Base-by-base conservation (phyloP, 202 grass and related monocot species). In the Setaria italica region DNA sequence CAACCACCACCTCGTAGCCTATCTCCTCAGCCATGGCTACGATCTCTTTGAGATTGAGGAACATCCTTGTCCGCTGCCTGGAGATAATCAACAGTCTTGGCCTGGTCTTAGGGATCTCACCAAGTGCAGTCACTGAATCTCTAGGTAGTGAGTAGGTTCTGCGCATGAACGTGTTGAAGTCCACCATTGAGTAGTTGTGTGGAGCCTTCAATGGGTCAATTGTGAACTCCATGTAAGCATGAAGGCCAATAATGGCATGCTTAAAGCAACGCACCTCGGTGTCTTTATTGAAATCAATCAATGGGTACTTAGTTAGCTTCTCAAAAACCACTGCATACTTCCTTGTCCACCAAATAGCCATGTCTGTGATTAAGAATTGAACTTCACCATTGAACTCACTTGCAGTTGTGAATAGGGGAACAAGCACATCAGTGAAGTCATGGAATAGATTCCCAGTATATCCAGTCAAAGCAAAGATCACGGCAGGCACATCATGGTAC, bases 401-500 rank as follows among this genome's bases (percentile, higher is more conserved):
- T 39, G 95, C 87, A 2, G 95, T 93, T 0, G 91, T 85, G 89
- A 97, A 97, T 48, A 97, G 87, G 14, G 95, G 95, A 20, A 97
- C 90, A 43, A 97, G 87, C 67, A 94, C 81, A 74, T 97, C 95
- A 0, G 87, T 95, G 85, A 93, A 97, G 82, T 94, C 95, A 68
- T 97, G 95, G 77, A 94, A 97, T 25, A 92, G 81, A 76, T 97
- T 97, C 67, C 95, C 95, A 1, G 89, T 93, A 81, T 82, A 95
- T 29, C 92, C 95, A 37, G 92, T 94, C 30, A 88, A 70, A 42
- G 95, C 65, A 81, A 97, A 97, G 33, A 97, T 72, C 78, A 95
- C 89, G 4, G 85, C 95, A 10, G 95, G 80, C 55, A 92, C 85
- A 29, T 86, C 62, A 69, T 95, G 95, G 66, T 83, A 83, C 70